phyloP scores from a whole-genome alignment of 805 yeast genomes.

The Kockiozyma suomiensis region DNA sequence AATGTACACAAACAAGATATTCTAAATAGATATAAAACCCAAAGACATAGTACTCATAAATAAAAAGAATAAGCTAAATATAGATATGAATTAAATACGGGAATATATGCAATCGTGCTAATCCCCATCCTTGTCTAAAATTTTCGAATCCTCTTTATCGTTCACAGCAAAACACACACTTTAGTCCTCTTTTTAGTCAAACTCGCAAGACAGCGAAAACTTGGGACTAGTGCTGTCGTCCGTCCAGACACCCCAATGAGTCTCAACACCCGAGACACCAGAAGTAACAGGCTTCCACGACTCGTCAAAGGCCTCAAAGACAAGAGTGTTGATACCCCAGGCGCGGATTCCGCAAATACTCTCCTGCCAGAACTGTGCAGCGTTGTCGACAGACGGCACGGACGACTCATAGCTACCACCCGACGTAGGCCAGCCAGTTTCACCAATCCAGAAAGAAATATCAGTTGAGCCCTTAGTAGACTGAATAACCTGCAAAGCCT shows the following conservation, averaged over 20 bases:
- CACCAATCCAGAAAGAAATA: conserved; percentile 87
- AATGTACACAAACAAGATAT: neutral
- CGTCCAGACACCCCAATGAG: conserved; percentile 88
- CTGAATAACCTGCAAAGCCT: conserved; percentile 89
- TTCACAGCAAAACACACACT: too few relatives aligned
- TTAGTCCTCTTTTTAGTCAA: conserved; percentile 1
- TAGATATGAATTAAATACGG: neutral
- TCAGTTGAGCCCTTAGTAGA: conserved; percentile 83
- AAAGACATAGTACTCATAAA: too few relatives aligned
- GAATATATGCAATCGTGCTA: neutral
- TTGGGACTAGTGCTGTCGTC: conserved; percentile 44
- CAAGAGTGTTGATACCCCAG: conserved; percentile 92
- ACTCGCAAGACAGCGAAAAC: conserved; percentile 23
- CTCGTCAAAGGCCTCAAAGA: conserved; percentile 95
- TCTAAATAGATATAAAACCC: too few relatives aligned
- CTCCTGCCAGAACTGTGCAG: conserved; percentile 79
- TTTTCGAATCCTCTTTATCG: too few relatives aligned
- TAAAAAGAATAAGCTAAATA: neutral
- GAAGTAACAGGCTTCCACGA: conserved; percentile 93
- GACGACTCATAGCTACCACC: conserved; percentile 75
- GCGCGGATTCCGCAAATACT: conserved; percentile 92
- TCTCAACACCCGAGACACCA: conserved; percentile 78
- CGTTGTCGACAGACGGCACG: conserved; percentile 70
- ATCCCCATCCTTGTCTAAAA: too few relatives aligned
- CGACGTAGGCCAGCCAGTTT: conserved; percentile 95